Percentiles rank a stretch among this genome's conserved stretches.
Conservation (phyloP, 345 rosid species). For the Syzygium grande region DNA sequence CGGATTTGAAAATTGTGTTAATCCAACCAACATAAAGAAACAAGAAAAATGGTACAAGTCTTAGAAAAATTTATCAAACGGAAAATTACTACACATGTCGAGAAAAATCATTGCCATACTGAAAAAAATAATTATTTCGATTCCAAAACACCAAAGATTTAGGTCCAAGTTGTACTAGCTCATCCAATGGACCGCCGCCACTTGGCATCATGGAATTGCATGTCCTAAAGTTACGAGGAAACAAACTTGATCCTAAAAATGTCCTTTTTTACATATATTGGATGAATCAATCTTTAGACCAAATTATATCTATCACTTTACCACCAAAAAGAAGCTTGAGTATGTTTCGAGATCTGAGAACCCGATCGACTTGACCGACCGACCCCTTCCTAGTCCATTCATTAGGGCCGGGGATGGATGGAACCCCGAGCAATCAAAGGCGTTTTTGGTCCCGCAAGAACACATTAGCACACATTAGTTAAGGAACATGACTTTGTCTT, state of each 20-base stretch:
- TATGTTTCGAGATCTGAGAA: background rate
- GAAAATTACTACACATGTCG: background rate
- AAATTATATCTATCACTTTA: background rate
- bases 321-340: background rate
- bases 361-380: background rate
- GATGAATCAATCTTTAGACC: background rate
- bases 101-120: background rate
- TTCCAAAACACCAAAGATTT: background rate
- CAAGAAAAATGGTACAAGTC: background rate
- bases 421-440: background rate
- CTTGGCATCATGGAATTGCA: background rate
- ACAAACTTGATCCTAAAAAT: background rate
- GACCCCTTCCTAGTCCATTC: background rate
- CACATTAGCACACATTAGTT: background rate
- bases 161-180: background rate
- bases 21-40: background rate
- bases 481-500: background rate
- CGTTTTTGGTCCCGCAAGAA: background rate
- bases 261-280: background rate
- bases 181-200: background rate
- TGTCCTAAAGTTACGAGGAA: background rate
- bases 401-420: background rate
- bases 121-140: background rate
- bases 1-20: background rate
- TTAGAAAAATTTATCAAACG: background rate